Evolutionary conservation across 768 basidiomycete genomes (phyloP).

Genomic region (Termitomyces heimii): DNA sequence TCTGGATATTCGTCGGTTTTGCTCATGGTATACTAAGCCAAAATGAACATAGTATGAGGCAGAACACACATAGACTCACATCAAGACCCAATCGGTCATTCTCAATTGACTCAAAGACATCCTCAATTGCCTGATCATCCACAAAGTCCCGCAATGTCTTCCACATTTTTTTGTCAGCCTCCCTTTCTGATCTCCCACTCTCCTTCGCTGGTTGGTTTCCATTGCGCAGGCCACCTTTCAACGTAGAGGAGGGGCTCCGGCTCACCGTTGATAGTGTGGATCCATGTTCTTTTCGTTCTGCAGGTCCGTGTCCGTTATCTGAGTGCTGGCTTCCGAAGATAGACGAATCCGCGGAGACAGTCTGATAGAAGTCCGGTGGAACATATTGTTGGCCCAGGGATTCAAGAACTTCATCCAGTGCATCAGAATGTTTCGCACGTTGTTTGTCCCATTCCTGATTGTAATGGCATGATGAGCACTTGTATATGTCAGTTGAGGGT

Average conservation of each 20-base stretch:
- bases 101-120: conserved; percentile 68
- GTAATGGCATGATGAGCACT: background rate
- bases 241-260: conserved; percentile 30
- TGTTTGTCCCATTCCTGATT: conserved; percentile 65
- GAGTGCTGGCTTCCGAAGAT: conserved; percentile 77
- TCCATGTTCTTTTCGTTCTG: conserved; percentile 9
- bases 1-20: conserved; percentile 66
- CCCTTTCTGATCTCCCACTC: conserved; percentile 18
- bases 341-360: conserved; percentile 53
- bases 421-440: conserved; percentile 52
- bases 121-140: conserved; percentile 77
- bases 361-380: conserved; percentile 72
- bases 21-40: conserved; percentile 50
- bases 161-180: conserved; percentile 54
- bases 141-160: conserved; percentile 84
- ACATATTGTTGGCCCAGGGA: conserved; percentile 67
- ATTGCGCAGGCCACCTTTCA: conserved; percentile 20
- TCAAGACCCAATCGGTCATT: conserved; percentile 62
- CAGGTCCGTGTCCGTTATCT: conserved; percentile 27
- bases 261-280: conserved; percentile 14
- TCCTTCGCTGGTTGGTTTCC: conserved; percentile 12
- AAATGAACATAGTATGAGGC: background rate
- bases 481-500: background rate
- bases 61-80: conserved; percentile 30
- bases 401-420: conserved; percentile 67